A percentile compares a stretch with the other conserved stretches of the same genome.
These are phyloP conservation scores for Beauveria sp. DNA, from an alignment of 2,329 filamentous ascomycete genomes.

Conservation along the genomic window DNA sequence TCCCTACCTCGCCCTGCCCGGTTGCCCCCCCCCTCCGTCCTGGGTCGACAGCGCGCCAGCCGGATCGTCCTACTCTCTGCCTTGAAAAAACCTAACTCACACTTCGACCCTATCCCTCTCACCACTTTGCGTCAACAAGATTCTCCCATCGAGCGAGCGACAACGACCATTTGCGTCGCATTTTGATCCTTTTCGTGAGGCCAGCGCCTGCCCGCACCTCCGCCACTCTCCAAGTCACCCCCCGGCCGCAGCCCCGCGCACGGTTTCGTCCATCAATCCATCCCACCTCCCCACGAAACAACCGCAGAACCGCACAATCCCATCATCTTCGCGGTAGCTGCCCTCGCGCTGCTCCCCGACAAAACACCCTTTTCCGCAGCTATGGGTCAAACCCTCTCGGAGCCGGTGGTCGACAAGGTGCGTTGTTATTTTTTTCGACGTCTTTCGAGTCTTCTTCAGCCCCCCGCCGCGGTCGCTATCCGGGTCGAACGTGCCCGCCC, in stretches of 20 bases:
- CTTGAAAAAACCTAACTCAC: not conserved
- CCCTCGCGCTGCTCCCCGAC: conserved; percentile 10
- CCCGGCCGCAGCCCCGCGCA: conserved; percentile 4
- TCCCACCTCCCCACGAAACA: conserved; percentile 6
- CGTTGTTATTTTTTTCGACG: conserved; percentile 15
- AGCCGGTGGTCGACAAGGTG: conserved; percentile 98
- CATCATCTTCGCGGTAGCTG: conserved; percentile 11
- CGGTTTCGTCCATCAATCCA: conserved; percentile 3
- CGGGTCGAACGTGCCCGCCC: not conserved
- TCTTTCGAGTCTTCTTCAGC: not conserved
- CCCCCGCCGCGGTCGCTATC: not conserved
- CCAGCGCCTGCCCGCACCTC: not conserved
- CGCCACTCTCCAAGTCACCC: not conserved
- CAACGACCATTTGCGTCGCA: not conserved
- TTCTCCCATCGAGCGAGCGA: not conserved
- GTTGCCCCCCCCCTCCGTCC: conserved; percentile 4
- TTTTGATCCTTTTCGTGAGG: not conserved
- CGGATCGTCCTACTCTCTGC: not conserved
- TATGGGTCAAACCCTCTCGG: conserved; percentile 99
- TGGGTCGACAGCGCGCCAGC: conserved; percentile 1
- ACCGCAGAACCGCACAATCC: conserved; percentile 6
- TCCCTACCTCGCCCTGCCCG: not conserved
- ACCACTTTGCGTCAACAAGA: not conserved
- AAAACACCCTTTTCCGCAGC: conserved; percentile 16
- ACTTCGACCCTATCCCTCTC: not conserved